phyloP scores from a whole-genome alignment of 2,329 filamentous ascomycete genomes.

The Apiospora saccharicola region DNA sequence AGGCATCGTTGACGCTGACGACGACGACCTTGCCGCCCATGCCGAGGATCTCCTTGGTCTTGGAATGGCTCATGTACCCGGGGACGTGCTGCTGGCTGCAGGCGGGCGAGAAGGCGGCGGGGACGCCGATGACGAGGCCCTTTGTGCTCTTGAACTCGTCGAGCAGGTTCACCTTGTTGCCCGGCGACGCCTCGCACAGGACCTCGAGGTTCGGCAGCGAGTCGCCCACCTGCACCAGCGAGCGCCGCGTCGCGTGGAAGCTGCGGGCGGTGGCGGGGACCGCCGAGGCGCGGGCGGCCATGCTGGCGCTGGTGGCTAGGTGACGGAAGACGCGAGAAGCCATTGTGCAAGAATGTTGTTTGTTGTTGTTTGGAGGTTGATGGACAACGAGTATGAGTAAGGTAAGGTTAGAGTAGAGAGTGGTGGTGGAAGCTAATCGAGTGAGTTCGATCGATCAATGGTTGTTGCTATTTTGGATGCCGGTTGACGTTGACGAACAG shows the following conservation, averaged over 20 bases:
- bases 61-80: conserved; percentile 81
- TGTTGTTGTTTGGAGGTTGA: not conserved
- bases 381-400: not conserved
- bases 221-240: conserved; percentile 80
- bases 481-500: not conserved
- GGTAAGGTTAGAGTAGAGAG: not conserved
- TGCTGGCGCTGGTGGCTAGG: conserved; percentile 1
- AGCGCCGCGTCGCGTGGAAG: conserved; percentile 72
- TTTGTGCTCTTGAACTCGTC: conserved; percentile 74
- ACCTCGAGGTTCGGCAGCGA: conserved; percentile 78
- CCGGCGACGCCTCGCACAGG: conserved; percentile 84
- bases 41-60: conserved; percentile 61
- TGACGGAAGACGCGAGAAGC: conserved; percentile 10
- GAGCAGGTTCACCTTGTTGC: conserved; percentile 88
- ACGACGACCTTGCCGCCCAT: conserved; percentile 87
- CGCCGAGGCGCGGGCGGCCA: not conserved
- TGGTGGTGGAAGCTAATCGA: not conserved
- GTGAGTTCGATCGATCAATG: too few relatives aligned
- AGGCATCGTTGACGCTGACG: conserved; percentile 91
- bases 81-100: conserved; percentile 77
- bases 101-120: conserved; percentile 73
- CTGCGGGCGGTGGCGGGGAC: conserved; percentile 37
- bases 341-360: not conserved
- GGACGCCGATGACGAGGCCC: conserved; percentile 85
- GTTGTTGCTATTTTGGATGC: not conserved